A percentile compares a stretch with the other conserved stretches of the same genome.
These are phyloP conservation scores for Collybiopsis confluens DNA, from an alignment of 768 basidiomycete species.

Conservation along the genomic window DNA sequence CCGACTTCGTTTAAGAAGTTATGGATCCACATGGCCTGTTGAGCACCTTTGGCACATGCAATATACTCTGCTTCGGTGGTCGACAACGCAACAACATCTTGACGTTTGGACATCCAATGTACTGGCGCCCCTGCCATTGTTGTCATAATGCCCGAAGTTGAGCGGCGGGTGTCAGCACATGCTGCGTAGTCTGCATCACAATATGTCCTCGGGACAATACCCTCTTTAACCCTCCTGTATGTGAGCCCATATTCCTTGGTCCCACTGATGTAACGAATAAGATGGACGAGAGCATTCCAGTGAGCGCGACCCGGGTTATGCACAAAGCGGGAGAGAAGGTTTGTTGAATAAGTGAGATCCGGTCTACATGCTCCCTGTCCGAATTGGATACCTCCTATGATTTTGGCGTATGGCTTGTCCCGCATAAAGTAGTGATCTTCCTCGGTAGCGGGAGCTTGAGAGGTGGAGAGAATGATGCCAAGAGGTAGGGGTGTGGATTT, in stretches of 20 bases:
- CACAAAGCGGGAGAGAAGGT: background rate
- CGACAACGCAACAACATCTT: background rate
- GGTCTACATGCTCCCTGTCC: background rate
- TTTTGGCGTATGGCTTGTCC: conserved; percentile 7
- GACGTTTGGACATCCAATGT: background rate
- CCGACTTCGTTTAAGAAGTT: background rate
- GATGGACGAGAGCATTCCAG: conserved; percentile 3
- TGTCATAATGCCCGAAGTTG: background rate
- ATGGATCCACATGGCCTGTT: background rate
- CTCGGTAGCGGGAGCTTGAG: background rate
- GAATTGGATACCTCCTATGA: conserved; percentile 7
- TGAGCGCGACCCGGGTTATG: conserved; percentile 2
- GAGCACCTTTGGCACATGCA: background rate
- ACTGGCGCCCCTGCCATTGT: background rate
- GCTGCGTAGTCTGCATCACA: background rate
- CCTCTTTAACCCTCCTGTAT: background rate
- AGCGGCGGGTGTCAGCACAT: background rate
- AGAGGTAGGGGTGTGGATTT: conserved; percentile 11
- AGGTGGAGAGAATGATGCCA: conserved; percentile 2
- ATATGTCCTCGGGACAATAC: background rate
- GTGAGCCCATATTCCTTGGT: background rate
- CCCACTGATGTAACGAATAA: background rate
- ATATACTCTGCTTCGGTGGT: background rate
- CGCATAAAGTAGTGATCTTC: conserved; percentile 5
- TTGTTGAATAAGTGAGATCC: background rate